A percentile compares a stretch with the other conserved stretches of the same genome.
phyloP scores from a whole-genome alignment of 140 eudicot species.

The Bidens hawaiensis region DNA sequence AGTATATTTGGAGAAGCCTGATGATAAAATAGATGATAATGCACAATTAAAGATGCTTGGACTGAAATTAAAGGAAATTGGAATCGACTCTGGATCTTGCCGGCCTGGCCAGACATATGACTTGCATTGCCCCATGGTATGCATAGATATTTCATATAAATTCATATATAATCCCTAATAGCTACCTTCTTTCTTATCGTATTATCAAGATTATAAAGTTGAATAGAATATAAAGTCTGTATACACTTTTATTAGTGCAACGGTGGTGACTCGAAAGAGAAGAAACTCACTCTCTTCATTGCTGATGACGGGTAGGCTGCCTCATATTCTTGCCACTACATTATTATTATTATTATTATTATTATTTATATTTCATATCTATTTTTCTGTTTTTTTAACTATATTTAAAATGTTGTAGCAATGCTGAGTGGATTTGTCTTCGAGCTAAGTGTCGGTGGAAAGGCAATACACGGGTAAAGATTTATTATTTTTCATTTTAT shows the following conservation, averaged over 20 bases:
- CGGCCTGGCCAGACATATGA: conserved; percentile 48
- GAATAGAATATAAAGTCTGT: background rate
- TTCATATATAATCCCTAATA: too few species aligned
- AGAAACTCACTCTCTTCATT: conserved; percentile 53
- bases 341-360: background rate
- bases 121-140: conserved; percentile 57
- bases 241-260: conserved; percentile 42
- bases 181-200: background rate
- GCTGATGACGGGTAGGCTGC: conserved; percentile 55
- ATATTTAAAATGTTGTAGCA: conserved; percentile 21
- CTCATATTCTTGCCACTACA: conserved; percentile 2
- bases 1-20: conserved; percentile 33
- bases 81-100: conserved; percentile 34
- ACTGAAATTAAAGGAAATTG: conserved; percentile 43
- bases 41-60: conserved; percentile 25
- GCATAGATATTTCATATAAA: background rate
- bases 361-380: background rate
- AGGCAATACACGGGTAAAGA: conserved; percentile 48
- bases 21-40: conserved; percentile 17
- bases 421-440: conserved; percentile 54
- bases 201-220: background rate
- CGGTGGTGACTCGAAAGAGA: conserved; percentile 72
- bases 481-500: background rate
- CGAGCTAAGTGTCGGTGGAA: conserved; percentile 81
- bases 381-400: background rate